Conservation (phyloP, 805 yeast species). For the Myxozyma lipomycoides region DNA sequence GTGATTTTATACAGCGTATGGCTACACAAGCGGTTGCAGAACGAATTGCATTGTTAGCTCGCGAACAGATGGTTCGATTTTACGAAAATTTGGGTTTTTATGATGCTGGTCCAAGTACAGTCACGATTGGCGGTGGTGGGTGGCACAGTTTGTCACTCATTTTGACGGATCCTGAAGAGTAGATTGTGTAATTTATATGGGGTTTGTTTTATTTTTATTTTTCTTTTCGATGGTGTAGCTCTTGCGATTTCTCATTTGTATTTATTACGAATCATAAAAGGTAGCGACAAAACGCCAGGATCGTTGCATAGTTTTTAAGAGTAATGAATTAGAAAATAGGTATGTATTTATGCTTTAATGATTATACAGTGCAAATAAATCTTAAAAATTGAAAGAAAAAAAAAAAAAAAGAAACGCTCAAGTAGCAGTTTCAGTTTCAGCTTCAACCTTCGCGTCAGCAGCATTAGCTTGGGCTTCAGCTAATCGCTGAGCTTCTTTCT, state of each 20-base stretch:
- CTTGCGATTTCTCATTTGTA: too few species aligned
- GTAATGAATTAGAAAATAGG: neutral
- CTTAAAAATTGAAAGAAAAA: neutral
- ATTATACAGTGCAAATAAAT: too few species aligned
- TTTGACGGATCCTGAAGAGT: constrained; percentile 40
- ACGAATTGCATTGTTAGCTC: constrained; percentile 63
- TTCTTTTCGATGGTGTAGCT: neutral
- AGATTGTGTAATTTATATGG: neutral
- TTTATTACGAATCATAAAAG: too few species aligned
- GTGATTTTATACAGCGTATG: constrained; percentile 86
- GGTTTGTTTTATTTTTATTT: neutral
- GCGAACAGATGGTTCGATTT: constrained; percentile 63
- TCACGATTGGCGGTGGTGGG: constrained; percentile 52
- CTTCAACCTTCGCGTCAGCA: neutral
- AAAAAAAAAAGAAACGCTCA: too few species aligned
- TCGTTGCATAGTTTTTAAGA: too few species aligned
- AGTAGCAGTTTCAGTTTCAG: neutral
- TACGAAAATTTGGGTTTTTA: constrained; percentile 77
- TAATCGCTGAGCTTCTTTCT: constrained; percentile 5
- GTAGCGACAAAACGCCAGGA: too few species aligned
- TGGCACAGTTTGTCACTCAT: constrained; percentile 54
- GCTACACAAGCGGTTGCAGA: constrained; percentile 83
- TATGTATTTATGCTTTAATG: too few species aligned
- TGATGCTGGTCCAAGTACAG: constrained; percentile 60
- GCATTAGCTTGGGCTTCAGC: constrained; percentile 7